Evolutionary conservation across 257 asterid species (phyloP), one percentile per base, ranked within the genome.

Genomic region (Scutellaria minor): DNA sequence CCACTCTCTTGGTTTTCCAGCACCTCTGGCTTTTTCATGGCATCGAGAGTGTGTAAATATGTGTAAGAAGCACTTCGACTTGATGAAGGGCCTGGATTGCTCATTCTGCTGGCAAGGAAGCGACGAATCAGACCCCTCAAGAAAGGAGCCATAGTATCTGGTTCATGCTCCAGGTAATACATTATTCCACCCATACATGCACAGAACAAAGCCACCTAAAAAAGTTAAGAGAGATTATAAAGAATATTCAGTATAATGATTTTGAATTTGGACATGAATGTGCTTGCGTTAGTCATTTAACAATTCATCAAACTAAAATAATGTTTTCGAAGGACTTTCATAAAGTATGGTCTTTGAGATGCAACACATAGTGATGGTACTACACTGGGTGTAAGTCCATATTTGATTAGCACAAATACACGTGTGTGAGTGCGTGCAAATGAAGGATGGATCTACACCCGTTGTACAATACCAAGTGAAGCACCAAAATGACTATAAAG

Each of bases 151-250:
- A 95, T 95, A 9, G 99, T 95, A 82, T 92, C 87, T 2, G 99
- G 99, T 81, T 95, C 99, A 18, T 90, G 92, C 78, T 95, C 99
- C 63, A 95, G 83, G 85, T 95, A 95, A 81, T 95, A 95, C 99
- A 95, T 95, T 62, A 95, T 86, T 72, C 96, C 99, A 57, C 98
- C 99, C 98, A 92, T 95, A 77, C 98, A 88, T 2, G 95, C 90
- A 70, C 97, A 88, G 83, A 95, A 95, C 78, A 95, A 81, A 57
- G 89, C 96, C 78, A 95, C 98, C 99, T 95, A 73, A 22, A 69
- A 73, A 46, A 68, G 75, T 59, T 67, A 50, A 73, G 42, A 76
- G 8, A n/a, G 50, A 70, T 10, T 7, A 56, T 47, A 9, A 64
- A 51, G 9, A 71, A 39, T 22, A 9, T n/a, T 14, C 37, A 54